Percentiles rank a stretch among this genome's conserved stretches.
These are phyloP conservation scores for Lactarius hatsudake DNA, from an alignment of 768 basidiomycete genomes.

Conservation along the genomic window DNA sequence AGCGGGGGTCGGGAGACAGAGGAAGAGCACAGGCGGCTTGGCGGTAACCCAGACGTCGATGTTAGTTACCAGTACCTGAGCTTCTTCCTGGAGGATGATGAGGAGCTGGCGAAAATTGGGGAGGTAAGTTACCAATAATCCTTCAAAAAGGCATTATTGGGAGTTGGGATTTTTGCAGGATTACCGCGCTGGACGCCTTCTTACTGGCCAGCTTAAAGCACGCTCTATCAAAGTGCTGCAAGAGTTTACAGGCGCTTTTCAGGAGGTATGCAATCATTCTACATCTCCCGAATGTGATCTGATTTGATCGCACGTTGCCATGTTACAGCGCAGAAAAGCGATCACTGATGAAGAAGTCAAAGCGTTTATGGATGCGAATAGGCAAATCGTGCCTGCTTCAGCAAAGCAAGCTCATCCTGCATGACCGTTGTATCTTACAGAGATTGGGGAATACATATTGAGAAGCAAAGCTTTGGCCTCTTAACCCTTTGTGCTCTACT, in stretches of 20 bases:
- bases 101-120: constrained; percentile 72
- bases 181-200: constrained; percentile 81
- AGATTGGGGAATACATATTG: not conserved
- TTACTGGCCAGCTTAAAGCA: constrained; percentile 90
- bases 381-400: constrained; percentile 66
- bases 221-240: constrained; percentile 83
- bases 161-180: constrained; percentile 51
- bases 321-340: constrained; percentile 64
- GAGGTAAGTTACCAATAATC: constrained; percentile 48
- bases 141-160: not conserved
- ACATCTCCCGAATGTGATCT: not conserved
- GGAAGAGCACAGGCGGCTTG: constrained; percentile 85
- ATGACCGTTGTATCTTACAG: not conserved
- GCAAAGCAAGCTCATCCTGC: constrained; percentile 35
- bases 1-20: constrained; percentile 94
- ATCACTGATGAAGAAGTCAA: constrained; percentile 76
- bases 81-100: constrained; percentile 96
- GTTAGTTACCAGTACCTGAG: constrained; percentile 92
- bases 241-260: constrained; percentile 80
- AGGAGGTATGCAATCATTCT: constrained; percentile 51
- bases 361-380: constrained; percentile 75
- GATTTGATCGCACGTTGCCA: constrained; percentile 16
- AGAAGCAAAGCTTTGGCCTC: not conserved
- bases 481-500: not conserved
- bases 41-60: constrained; percentile 93